Conservation (phyloP, 768 basidiomycete genomes). For the Phanerodontia chrysosporium region DNA sequence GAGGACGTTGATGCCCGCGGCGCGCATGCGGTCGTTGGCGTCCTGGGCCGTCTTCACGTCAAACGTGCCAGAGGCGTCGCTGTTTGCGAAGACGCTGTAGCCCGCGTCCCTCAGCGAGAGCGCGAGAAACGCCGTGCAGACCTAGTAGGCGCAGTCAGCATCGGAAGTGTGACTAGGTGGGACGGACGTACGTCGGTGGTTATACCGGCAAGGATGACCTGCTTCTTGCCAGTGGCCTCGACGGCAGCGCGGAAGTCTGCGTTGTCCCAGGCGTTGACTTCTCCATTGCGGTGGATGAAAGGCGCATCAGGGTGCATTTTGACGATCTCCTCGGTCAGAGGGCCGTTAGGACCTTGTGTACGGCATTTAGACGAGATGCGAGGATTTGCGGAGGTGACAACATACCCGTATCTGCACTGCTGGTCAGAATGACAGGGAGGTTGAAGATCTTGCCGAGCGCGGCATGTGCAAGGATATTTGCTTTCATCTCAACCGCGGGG, state of each 20-base stretch:
- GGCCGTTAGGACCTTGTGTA: slow-evolving; percentile 43
- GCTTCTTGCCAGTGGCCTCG: slow-evolving; percentile 44
- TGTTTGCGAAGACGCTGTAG: slow-evolving; percentile 44
- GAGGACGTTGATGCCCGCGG: slow-evolving; percentile 41
- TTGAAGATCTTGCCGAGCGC: slow-evolving; percentile 40
- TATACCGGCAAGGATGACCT: slow-evolving; percentile 47
- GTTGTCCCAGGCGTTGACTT: slow-evolving; percentile 53
- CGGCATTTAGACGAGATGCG: background rate
- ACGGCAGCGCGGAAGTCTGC: slow-evolving; percentile 43
- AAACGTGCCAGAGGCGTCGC: slow-evolving; percentile 43
- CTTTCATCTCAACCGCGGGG: slow-evolving; percentile 35
- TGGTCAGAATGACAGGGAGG: slow-evolving; percentile 42
- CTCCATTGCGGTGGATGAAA: slow-evolving; percentile 42
- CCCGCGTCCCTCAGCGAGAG: slow-evolving; percentile 42
- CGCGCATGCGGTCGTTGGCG: slow-evolving; percentile 46
- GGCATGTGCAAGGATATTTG: slow-evolving; percentile 44
- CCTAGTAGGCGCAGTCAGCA: slow-evolving; percentile 24
- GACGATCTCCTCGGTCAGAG: slow-evolving; percentile 40
- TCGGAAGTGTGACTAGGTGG: background rate
- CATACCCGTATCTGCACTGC: slow-evolving; percentile 39
- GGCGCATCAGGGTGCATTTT: slow-evolving; percentile 43
- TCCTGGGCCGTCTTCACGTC: slow-evolving; percentile 36
- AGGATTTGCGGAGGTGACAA: background rate
- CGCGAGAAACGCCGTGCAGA: slow-evolving; percentile 46
- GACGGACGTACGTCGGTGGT: slow-evolving; percentile 38